Evolutionary conservation across 805 yeast genomes (phyloP).

Genomic region (Pichia kluyveri): DNA sequence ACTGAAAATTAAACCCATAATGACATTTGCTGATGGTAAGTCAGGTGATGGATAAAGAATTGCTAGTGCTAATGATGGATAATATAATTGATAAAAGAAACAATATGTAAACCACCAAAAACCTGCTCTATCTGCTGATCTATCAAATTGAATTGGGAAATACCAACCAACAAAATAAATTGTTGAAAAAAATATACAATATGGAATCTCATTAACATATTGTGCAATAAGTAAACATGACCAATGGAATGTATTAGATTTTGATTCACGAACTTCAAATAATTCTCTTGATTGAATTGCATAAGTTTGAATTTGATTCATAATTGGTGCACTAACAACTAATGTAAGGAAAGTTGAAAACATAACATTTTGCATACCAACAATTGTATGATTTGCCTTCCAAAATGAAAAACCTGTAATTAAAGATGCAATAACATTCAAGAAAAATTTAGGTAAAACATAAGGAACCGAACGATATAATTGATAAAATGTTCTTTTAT

Average conservation of each 20-base stretch:
- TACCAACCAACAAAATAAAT: constrained; percentile 35
- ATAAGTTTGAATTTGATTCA: constrained; percentile 56
- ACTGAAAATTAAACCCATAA: constrained; percentile 46
- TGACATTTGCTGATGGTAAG: constrained; percentile 56
- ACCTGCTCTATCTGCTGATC: constrained; percentile 35
- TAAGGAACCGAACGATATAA: constrained; percentile 42
- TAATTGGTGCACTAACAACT: constrained; percentile 47
- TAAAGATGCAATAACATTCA: constrained; percentile 32
- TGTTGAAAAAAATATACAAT: constrained; percentile 40
- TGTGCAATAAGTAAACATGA: constrained; percentile 46
- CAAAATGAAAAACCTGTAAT: constrained; percentile 53
- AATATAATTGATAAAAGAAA: constrained; percentile 36
- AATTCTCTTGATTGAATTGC: constrained; percentile 51
- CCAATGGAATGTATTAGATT: constrained; percentile 72
- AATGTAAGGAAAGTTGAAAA: constrained; percentile 46
- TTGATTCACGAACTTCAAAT: constrained; percentile 61
- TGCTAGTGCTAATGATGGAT: constrained; percentile 44
- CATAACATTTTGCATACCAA: constrained; percentile 54
- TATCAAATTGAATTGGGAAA: constrained; percentile 28
- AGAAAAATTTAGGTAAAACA: constrained; percentile 37
- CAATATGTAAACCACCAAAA: constrained; percentile 31
- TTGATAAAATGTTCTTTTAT: constrained; percentile 30
- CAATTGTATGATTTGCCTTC: constrained; percentile 40
- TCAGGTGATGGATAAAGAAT: constrained; percentile 53
- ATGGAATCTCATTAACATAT: constrained; percentile 52